A percentile compares a stretch with the other conserved stretches of the same genome.
phyloP scores from a whole-genome alignment of 1,284 basidiomycete species.

The Microbotryum intermedium region DNA sequence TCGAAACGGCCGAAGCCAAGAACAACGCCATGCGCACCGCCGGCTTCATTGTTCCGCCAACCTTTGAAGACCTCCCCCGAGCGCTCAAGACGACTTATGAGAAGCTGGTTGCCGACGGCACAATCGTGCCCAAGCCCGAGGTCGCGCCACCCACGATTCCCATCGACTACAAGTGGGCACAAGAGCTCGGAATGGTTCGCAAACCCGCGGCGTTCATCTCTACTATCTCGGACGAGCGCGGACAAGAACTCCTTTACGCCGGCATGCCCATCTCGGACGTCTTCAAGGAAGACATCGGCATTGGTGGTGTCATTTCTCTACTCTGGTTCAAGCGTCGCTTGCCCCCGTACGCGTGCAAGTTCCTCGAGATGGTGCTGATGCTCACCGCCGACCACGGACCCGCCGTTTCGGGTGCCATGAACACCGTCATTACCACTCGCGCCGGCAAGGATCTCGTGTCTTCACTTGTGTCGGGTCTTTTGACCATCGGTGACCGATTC shows the following conservation, averaged over 20 bases:
- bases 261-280: slow-evolving; percentile 99
- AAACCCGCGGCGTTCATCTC: slow-evolving; percentile 96
- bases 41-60: slow-evolving; percentile 94
- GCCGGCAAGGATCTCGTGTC: slow-evolving; percentile 98
- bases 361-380: slow-evolving; percentile 99
- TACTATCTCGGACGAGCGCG: slow-evolving; percentile 98
- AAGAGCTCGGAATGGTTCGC: slow-evolving; percentile 92
- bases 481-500: slow-evolving; percentile 97
- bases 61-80: slow-evolving; percentile 89
- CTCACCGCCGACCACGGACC: slow-evolving; percentile 84
- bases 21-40: slow-evolving; percentile 90
- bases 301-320: slow-evolving; percentile 92
- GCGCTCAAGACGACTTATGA: slow-evolving; percentile 81
- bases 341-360: slow-evolving; percentile 78
- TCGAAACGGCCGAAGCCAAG: slow-evolving; percentile 97
- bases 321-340: slow-evolving; percentile 94
- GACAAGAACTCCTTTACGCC: slow-evolving; percentile 95
- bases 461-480: slow-evolving; percentile 86
- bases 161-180: slow-evolving; percentile 99
- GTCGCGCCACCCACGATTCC: slow-evolving; percentile 89
- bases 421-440: slow-evolving; percentile 97
- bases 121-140: slow-evolving; percentile 66
- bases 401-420: slow-evolving; percentile 77
- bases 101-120: slow-evolving; percentile 61
- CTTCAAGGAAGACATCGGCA: slow-evolving; percentile 93